Evolutionary conservation across 202 grass and related monocot genomes (phyloP).

Genomic region (Digitaria exilis): DNA sequence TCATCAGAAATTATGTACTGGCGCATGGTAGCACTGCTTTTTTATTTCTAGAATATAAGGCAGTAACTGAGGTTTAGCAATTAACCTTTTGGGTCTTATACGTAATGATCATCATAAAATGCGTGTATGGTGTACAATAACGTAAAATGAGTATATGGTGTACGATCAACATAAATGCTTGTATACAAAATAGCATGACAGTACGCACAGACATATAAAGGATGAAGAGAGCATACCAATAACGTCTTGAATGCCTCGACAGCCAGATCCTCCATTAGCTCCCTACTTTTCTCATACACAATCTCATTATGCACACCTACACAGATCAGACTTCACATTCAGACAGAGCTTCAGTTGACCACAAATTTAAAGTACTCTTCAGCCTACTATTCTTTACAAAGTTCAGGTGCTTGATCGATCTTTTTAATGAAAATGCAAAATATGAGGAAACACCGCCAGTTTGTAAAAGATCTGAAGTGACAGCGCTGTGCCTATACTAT

Average conservation of each 20-base stretch:
- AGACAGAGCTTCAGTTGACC: background rate
- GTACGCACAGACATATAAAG: background rate
- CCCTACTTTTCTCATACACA: constrained; percentile 64
- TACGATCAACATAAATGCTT: background rate
- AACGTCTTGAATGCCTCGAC: constrained; percentile 69
- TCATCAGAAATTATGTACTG: background rate
- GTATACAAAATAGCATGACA: background rate
- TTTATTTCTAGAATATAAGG: background rate
- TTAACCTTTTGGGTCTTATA: background rate
- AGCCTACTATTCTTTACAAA: background rate
- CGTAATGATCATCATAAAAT: background rate
- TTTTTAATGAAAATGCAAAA: background rate
- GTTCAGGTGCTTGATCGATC: constrained; percentile 1
- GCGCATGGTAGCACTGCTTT: background rate
- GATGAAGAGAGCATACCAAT: constrained; percentile 45
- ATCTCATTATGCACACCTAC: constrained; percentile 79
- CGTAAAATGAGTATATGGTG: no score
- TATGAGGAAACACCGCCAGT: background rate
- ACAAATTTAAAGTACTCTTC: background rate
- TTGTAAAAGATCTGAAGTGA: background rate
- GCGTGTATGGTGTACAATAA: background rate
- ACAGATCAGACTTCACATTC: constrained; percentile 5
- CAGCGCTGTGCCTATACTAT: background rate
- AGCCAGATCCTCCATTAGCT: constrained; percentile 71
- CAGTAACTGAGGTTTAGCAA: background rate